Percentiles rank a stretch among this genome's conserved stretches.
Conservation (phyloP, 179 eudicot species). For the Amaranthus tricolor region DNA sequence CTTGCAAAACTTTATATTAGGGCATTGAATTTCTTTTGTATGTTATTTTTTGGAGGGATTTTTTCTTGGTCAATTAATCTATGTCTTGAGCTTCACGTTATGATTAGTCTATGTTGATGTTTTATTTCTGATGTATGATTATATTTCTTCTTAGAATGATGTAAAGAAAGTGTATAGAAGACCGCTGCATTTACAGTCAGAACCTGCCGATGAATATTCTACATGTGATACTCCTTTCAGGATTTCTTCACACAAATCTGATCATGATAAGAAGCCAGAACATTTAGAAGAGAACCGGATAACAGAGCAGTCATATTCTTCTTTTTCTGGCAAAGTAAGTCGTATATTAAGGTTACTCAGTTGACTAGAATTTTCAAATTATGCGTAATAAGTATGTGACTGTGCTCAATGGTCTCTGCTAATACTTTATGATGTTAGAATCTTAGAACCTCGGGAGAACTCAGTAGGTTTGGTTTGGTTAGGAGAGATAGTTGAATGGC, state of each 20-base stretch:
- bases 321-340: conserved; percentile 41
- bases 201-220: conserved; percentile 28
- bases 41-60: conserved; percentile 3
- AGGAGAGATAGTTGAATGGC: too few species aligned
- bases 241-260: conserved; percentile 41
- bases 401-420: background rate
- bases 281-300: conserved; percentile 58
- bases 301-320: conserved; percentile 30
- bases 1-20: background rate
- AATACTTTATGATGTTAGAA: background rate
- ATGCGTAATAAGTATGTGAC: background rate
- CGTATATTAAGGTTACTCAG: conserved; percentile 31
- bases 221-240: conserved; percentile 41
- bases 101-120: background rate
- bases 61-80: background rate
- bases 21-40: background rate
- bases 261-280: conserved; percentile 59
- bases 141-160: conserved; percentile 30
- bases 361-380: background rate
- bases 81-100: conserved; percentile 7
- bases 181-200: conserved; percentile 42
- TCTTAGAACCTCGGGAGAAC: too few species aligned
- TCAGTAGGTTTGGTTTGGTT: too few species aligned
- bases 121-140: conserved; percentile 14
- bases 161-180: conserved; percentile 52